A percentile compares a stretch with the other conserved stretches of the same genome.
phyloP scores from a whole-genome alignment of 768 basidiomycete species.

The Hydnomerulius pinastri region DNA sequence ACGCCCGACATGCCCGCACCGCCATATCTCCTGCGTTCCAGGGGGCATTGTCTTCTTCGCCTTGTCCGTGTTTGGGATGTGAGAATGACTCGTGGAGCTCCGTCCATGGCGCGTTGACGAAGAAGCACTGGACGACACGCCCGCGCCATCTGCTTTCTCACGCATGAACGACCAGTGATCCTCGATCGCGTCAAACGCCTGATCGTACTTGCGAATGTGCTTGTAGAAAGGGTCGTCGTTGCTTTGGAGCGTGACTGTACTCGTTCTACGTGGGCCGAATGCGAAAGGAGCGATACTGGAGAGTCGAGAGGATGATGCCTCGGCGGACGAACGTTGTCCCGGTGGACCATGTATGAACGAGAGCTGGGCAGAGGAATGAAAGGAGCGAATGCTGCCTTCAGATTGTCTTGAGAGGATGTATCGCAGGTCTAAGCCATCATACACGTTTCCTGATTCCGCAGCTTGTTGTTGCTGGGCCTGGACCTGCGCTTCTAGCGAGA shows the following conservation, averaged over 20 bases:
- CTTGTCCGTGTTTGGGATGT: slow-evolving; percentile 14
- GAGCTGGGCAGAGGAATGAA: slow-evolving; percentile 30
- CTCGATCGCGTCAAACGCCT: slow-evolving; percentile 43
- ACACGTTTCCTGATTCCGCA: slow-evolving; percentile 5
- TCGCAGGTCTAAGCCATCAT: slow-evolving; percentile 46
- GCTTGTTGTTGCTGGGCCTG: slow-evolving; percentile 22
- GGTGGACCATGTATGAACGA: slow-evolving; percentile 23
- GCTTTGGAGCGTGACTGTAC: slow-evolving; percentile 34
- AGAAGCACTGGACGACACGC: slow-evolving; percentile 13
- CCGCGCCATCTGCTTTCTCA: slow-evolving; percentile 46
- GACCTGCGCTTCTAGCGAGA: slow-evolving; percentile 46
- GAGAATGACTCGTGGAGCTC: slow-evolving; percentile 13
- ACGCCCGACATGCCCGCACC: slow-evolving; percentile 59
- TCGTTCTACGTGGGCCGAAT: slow-evolving; percentile 27
- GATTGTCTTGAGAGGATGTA: slow-evolving; percentile 40
- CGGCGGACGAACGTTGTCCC: slow-evolving; percentile 12
- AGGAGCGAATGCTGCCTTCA: slow-evolving; percentile 38
- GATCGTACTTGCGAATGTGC: slow-evolving; percentile 40
- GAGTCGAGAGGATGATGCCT: slow-evolving; percentile 5
- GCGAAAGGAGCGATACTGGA: slow-evolving; percentile 3
- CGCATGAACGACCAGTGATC: slow-evolving; percentile 61
- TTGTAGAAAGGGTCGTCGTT: slow-evolving; percentile 42
- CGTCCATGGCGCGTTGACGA: slow-evolving; percentile 27
- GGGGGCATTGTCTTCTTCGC: slow-evolving; percentile 20
- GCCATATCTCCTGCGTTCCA: slow-evolving; percentile 61